Evolutionary conservation across 495 filamentous ascomycete genomes (phyloP), one percentile per base, ranked within the genome.

Genomic region (Penicillium verhagenii): DNA sequence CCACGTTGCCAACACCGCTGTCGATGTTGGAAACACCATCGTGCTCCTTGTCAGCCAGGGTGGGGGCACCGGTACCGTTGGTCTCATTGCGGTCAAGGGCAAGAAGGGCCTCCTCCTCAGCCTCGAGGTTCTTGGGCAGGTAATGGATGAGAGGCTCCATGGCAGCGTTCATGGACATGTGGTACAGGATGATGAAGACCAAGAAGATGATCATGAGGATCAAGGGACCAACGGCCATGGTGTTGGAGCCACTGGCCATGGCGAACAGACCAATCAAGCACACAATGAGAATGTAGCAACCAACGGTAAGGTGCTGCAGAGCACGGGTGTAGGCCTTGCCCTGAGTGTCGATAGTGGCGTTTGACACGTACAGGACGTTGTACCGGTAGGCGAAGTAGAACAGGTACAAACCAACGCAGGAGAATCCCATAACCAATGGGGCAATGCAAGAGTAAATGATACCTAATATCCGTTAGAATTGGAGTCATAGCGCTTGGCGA

Each of bases 351-450:
- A 97, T 87, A 48, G 79, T 57, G 25, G 87, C 81, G 63, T 95
- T 89, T 47, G 86, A 90, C 47, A 96, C 91, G 71, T 95, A 98
- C 44, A 98, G 81, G 62, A 97, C 68, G 67, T 98, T 96, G 80
- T 98, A 97, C 5, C 91, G 84, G 82, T 90, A 97, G 50, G 94
- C 92, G 44, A 96, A 77, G 72, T 97, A 97, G 73, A 98, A 90
- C 50, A 96, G 77, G 50, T 81, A 85, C 53, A 97, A 78, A 53
- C 90, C 93, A 47, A 97, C 77, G 18, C 86, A 85, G 29, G 88
- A 88, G 71, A 97, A 97, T 20, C 86, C 90, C 42, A 97, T 76
- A 63, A 97, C 88, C 39, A 97, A 72, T 0, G 94, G 94, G 14
- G 94, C 91, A 64, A 97, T 97, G 67, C 83, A 86, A 26, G 92